Evolutionary conservation across 495 filamentous ascomycete genomes (phyloP), one percentile per base, ranked within the genome.

Genomic region (Opeltia flavorubescens): DNA sequence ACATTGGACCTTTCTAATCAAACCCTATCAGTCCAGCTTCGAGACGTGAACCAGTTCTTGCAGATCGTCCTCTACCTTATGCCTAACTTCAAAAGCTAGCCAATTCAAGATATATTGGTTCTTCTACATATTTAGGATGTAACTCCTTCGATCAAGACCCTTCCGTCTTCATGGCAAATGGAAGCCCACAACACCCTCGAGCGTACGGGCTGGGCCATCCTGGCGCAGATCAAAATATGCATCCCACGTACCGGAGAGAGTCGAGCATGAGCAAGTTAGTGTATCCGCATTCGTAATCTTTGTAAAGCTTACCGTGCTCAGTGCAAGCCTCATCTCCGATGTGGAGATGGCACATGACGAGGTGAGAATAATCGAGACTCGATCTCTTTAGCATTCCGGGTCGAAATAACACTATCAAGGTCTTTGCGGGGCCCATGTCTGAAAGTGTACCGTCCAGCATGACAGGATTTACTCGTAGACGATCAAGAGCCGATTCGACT

Each of bases 271-370:
- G 87, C 73, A 84, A 72, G 76, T 80, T 44, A 48, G 60, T 17
- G 21, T 18, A 25, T 42, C 28, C 26, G 27, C 12, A 38, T 20
- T 43, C 18, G 15, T 6, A 12, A 50, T 5, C 31, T 26, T 27
- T 29, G 46, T 41, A 41, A 5, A 46, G 11, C 36, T 48, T 13
- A 48, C 21, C 9, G 51, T 0, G 24, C 24, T 26, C 55, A 77
- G 73, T 61, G 68, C 81, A 33, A 93, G 85, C 62, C 78, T 95
- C 54, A 77, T 94, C 31, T 85, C 84, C 28, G 89, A 95, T 60
- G 89, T 99, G n/a, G 91, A 94, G 60, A 99, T 99, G 91, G 93
- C 91, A 23, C 86, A 89, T 38, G 84, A 95, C 59, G 89, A 95
- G 74, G 86, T 89, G 53, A 41, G 69, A 49, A 48, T 31, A 9